These are phyloP conservation scores for Leccinum variicolor DNA, from an alignment of 768 basidiomycete genomes.

Conservation along the genomic window DNA sequence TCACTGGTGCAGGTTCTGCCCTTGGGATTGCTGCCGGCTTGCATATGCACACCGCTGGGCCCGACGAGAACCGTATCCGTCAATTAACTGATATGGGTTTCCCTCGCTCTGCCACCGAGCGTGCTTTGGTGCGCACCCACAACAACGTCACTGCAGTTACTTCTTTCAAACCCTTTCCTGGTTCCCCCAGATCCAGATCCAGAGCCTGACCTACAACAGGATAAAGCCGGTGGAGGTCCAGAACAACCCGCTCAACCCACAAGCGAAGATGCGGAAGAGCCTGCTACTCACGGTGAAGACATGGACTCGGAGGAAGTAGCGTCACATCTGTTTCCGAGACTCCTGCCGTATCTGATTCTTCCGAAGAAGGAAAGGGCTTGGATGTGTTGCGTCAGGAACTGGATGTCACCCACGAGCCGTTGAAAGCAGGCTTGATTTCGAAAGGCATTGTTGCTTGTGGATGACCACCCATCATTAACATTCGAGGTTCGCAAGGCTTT, in stretches of 20 bases:
- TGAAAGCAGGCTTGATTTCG: constrained; percentile 61
- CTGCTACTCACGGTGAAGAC: constrained; percentile 26
- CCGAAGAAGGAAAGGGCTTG: constrained; percentile 39
- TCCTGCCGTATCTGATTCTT: constrained; percentile 6
- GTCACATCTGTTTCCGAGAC: constrained; percentile 16
- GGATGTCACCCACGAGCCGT: constrained; percentile 57
- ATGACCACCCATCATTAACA: constrained; percentile 81
- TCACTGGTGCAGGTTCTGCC: constrained; percentile 30
- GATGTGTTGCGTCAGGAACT: constrained; percentile 68
- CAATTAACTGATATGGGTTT: constrained; percentile 97
- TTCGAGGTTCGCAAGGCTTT: constrained; percentile 88
- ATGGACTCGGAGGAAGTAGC: constrained; percentile 22
- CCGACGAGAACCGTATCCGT: constrained; percentile 75
- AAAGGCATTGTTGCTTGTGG: constrained; percentile 75
- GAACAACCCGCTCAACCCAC: constrained; percentile 30
- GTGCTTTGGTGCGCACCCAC: constrained; percentile 78
- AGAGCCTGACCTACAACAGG: constrained; percentile 19
- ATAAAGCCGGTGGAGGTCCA: constrained; percentile 11
- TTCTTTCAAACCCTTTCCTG: constrained; percentile 79
- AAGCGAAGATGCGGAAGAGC: constrained; percentile 23
- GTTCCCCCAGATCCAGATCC: constrained; percentile 58
- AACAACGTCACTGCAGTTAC: constrained; percentile 85
- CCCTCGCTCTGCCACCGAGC: constrained; percentile 77
- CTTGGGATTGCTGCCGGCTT: constrained; percentile 31
- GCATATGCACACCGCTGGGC: constrained; percentile 39